Percentiles rank a stretch among this genome's conserved stretches.
phyloP scores from a whole-genome alignment of 2,329 filamentous ascomycete species.

The Phaeosphaeriaceae sp. region DNA sequence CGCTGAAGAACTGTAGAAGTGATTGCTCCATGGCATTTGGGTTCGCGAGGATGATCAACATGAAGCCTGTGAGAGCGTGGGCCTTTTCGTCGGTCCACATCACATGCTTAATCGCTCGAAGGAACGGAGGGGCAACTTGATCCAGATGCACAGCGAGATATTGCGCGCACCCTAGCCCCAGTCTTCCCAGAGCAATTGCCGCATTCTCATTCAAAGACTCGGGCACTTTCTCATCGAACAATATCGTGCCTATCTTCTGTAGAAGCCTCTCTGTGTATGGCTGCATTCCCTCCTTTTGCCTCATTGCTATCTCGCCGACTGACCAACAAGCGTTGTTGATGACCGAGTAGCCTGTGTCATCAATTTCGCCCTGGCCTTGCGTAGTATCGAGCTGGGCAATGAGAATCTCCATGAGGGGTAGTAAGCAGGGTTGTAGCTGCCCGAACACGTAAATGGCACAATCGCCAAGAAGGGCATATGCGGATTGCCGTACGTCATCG shows the following conservation, averaged over 20 bases:
- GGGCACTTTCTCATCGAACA: constrained; percentile 84
- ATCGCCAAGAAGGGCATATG: constrained; percentile 92
- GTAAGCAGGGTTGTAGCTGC: constrained; percentile 76
- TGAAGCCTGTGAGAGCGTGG: constrained; percentile 90
- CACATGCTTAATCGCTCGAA: constrained; percentile 81
- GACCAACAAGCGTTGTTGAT: constrained; percentile 99
- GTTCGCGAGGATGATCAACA: constrained; percentile 81
- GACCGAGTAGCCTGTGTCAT: constrained; percentile 86
- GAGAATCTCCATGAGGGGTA: constrained; percentile 78
- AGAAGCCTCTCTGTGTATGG: constrained; percentile 80
- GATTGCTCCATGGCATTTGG: constrained; percentile 90
- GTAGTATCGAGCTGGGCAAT: constrained; percentile 82
- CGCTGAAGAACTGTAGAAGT: constrained; percentile 79
- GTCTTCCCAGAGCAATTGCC: constrained; percentile 85
- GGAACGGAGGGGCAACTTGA: constrained; percentile 81
- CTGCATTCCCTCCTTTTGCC: constrained; percentile 73
- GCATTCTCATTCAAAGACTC: constrained; percentile 91
- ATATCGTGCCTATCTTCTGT: constrained; percentile 77
- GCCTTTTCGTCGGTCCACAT: constrained; percentile 93
- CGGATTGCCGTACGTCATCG: constrained; percentile 94
- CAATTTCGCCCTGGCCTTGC: constrained; percentile 74
- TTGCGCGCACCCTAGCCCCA: constrained; percentile 80
- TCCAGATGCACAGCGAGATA: constrained; percentile 78
- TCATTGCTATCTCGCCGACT: constrained; percentile 86
- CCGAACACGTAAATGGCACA: constrained; percentile 91